Percentiles rank a stretch among this genome's conserved stretches.
Conservation (phyloP, 2,329 filamentous ascomycete genomes). For the Cytospora piceae region DNA sequence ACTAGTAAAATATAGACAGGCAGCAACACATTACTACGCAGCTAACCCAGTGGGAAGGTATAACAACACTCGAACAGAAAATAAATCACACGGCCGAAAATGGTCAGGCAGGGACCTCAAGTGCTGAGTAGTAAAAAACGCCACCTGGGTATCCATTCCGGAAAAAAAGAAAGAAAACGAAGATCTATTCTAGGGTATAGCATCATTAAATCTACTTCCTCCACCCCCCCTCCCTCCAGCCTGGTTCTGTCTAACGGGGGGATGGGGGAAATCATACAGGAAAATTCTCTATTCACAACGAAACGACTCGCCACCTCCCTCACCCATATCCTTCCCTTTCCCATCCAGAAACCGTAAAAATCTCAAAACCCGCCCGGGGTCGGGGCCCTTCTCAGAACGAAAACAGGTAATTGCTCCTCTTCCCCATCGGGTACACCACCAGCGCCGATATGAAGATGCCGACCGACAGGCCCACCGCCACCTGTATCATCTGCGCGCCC, state of each 20-base stretch:
- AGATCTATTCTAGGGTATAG: background rate
- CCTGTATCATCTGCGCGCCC: conserved; percentile 26
- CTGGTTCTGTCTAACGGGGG: background rate
- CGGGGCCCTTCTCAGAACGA: conserved; percentile 6
- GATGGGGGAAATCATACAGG: background rate
- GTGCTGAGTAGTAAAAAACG: background rate
- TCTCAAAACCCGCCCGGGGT: background rate
- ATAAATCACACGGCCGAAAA: no score
- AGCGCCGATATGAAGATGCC: conserved; percentile 18
- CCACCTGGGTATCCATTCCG: background rate
- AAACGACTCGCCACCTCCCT: background rate
- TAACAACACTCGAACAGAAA: no score
- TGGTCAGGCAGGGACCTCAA: no score
- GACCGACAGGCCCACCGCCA: conserved; percentile 18
- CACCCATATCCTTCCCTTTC: no score
- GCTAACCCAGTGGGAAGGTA: no score
- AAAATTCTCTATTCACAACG: background rate
- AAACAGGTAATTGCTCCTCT: conserved; percentile 13
- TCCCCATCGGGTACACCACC: conserved; percentile 16
- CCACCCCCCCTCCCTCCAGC: background rate
- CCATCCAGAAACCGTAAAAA: background rate
- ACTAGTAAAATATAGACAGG: no score
- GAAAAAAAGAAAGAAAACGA: background rate
- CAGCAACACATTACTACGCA: no score
- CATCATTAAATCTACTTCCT: background rate